Evolutionary conservation across 2,329 filamentous ascomycete species (phyloP).

Genomic region (Aspergillus phoenicis): DNA sequence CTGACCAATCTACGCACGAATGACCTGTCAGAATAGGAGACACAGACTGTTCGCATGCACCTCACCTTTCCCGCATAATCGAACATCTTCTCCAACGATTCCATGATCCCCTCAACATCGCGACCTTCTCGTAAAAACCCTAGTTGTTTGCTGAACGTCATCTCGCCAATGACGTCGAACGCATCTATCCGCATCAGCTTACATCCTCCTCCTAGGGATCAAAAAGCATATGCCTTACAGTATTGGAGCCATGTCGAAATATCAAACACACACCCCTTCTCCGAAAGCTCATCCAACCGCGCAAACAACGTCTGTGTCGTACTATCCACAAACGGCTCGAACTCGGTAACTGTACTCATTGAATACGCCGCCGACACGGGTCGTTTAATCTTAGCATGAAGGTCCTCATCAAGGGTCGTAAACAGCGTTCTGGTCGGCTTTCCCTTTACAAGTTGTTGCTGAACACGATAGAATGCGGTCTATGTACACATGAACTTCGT

Average conservation of each 20-base stretch:
- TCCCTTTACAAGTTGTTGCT: background rate
- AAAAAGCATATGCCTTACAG: background rate
- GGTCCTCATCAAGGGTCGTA: background rate
- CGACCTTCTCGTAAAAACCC: conserved; percentile 24
- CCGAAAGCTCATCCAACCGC: background rate
- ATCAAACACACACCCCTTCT: conserved; percentile 23
- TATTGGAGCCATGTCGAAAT: conserved; percentile 37
- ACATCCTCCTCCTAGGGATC: conserved; percentile 16
- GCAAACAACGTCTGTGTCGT: conserved; percentile 10
- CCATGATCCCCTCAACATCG: conserved; percentile 38
- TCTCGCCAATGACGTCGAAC: conserved; percentile 41
- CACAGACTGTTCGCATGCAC: background rate
- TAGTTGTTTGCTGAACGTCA: conserved; percentile 41
- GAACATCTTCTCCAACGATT: conserved; percentile 30
- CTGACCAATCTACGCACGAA: conserved; percentile 18
- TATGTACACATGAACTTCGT: background rate
- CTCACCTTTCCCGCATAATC: conserved; percentile 29
- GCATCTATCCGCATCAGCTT: conserved; percentile 20
- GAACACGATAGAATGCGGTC: background rate
- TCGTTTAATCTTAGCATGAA: conserved; percentile 45
- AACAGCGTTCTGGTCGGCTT: background rate
- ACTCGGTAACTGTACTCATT: conserved; percentile 45
- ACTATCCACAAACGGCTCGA: conserved; percentile 42
- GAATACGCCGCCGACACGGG: conserved; percentile 45
- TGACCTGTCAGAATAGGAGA: background rate